Conservation (phyloP, 2,329 filamentous ascomycete genomes). For the Penicillium sp. region DNA sequence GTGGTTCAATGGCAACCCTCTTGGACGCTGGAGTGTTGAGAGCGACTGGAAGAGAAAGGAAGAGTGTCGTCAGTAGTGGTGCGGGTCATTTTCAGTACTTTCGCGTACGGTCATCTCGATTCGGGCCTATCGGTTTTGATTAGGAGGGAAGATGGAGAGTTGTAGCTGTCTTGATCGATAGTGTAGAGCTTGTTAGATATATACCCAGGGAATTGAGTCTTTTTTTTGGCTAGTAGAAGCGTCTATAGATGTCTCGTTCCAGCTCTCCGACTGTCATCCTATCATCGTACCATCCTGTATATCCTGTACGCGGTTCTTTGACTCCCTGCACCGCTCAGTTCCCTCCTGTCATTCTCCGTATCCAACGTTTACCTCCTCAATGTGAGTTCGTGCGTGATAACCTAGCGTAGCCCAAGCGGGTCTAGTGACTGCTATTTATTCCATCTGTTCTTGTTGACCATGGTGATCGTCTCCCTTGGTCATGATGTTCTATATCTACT, state of each 20-base stretch:
- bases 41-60: not conserved
- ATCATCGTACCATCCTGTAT: not conserved
- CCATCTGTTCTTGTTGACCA: not conserved
- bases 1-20: slow-evolving; percentile 1
- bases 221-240: not conserved
- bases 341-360: not conserved
- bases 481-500: not conserved
- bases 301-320: not conserved
- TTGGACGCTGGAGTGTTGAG: not conserved
- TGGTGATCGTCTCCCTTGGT: not conserved
- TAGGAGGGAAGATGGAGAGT: too few relatives aligned
- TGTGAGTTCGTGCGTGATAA: not conserved
- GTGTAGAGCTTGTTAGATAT: too few relatives aligned
- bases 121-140: not conserved
- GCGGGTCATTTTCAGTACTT: slow-evolving; percentile 21
- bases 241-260: not conserved
- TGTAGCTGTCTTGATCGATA: too few relatives aligned
- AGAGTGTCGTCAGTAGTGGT: slow-evolving; percentile 13
- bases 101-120: not conserved
- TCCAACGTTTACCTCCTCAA: not conserved
- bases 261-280: not conserved
- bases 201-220: too few relatives aligned
- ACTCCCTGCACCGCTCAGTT: not conserved
- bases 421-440: slow-evolving; percentile 2
- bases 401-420: not conserved